Evolutionary conservation across 129 eudicot genomes (phyloP), one percentile per base, ranked within the genome.

Genomic region (Artemisia annua): DNA sequence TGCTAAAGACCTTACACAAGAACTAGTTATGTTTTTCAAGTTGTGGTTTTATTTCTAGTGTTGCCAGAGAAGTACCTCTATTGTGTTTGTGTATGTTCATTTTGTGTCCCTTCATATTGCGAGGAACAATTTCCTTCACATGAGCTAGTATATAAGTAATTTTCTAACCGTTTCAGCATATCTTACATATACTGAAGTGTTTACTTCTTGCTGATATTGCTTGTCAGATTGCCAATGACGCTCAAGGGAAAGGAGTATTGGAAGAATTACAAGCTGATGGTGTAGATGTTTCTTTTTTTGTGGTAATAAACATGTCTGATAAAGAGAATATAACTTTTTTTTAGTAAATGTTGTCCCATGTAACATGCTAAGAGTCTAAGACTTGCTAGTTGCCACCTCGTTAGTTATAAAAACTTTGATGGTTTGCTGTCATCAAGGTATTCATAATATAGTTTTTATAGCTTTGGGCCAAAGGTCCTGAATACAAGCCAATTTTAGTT

Each of bases 221-320:
- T 62, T 63, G 54, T 50, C 76, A 92, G 97, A 89, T 92, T 81
- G 96, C 96, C 57, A 83, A 81, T 78, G 98, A 92, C 52, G 80
- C 91, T 80, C 89, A 92, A 81, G 98, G 98, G 43, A 85, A 83
- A 72, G 91, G 89, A 16, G 70, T 87, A 18, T 79, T 92, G 86
- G 91, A 92, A 50, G 98, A 92, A 76, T 79, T 92, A 67, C 85
- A 83, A 79, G 88, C 83, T 79, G 98, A 93, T 86, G 83, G 96
- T 19, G 96, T 93, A 20, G 96, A 93, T 80, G 84, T 96, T 50
- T 89, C 97, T 43, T 87, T 78, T 81, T 63, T 89, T 61, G 90
- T 89, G 87, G 98, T 93, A 75, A 68, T 35, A 18, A 63, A 60
- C 30, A 48, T 56, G 49, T 16, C 55, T 44, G 39, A 44, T 48